Percentiles rank a stretch among this genome's conserved stretches.
Evolutionary conservation across 148 eudicot genomes (phyloP).

Genomic region (Bassia scoparia): DNA sequence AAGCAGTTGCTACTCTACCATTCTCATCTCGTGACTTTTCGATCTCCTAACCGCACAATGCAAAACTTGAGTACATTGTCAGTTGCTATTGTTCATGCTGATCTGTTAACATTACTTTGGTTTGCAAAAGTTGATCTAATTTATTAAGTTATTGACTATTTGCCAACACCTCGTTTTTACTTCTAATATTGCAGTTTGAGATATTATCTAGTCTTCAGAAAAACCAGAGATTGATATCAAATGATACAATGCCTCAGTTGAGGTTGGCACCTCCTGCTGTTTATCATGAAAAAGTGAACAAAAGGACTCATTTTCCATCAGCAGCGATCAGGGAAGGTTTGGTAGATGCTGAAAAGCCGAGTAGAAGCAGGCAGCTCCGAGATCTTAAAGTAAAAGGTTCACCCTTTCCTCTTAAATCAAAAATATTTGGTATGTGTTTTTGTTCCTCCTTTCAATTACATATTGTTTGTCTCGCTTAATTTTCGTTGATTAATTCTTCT

Average conservation of each 20-base stretch:
- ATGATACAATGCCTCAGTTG: slow-evolving; percentile 64
- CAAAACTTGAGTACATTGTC: neutral
- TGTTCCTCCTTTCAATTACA: neutral
- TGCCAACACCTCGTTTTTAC: neutral
- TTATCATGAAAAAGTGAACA: slow-evolving; percentile 89
- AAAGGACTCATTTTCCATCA: slow-evolving; percentile 35
- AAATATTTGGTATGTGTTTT: slow-evolving; percentile 62
- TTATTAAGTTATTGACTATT: neutral
- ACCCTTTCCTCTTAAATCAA: slow-evolving; percentile 70
- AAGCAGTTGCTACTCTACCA: neutral
- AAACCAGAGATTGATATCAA: slow-evolving; percentile 48
- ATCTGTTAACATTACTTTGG: neutral
- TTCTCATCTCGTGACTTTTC: neutral
- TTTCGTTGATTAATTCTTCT: too few species aligned
- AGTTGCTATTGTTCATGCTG: neutral
- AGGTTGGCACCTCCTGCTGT: slow-evolving; percentile 97
- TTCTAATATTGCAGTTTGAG: slow-evolving; percentile 63
- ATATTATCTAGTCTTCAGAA: slow-evolving; percentile 69
- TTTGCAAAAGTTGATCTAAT: neutral
- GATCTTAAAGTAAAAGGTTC: slow-evolving; percentile 65
- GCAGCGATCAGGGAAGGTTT: slow-evolving; percentile 40
- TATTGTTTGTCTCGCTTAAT: slow-evolving; percentile 5
- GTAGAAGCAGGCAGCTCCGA: slow-evolving; percentile 50
- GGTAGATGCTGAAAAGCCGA: slow-evolving; percentile 40
- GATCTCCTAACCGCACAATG: neutral